phyloP scores from a whole-genome alignment of 2,329 filamentous ascomycete species.

The Juglanconis juglandina region DNA sequence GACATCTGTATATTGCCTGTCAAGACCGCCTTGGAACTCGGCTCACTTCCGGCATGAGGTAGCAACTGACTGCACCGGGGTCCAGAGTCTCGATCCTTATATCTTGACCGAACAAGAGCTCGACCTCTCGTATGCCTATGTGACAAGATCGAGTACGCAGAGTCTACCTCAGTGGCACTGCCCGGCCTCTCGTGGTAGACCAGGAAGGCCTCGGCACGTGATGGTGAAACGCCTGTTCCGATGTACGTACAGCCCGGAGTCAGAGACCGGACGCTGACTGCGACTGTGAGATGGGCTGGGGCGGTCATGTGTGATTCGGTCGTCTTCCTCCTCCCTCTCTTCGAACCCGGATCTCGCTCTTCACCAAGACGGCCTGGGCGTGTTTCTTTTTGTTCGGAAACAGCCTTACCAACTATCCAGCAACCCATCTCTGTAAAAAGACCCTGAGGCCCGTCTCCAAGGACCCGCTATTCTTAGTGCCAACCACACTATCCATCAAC shows the following conservation, averaged over 20 bases:
- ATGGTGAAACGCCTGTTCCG: conserved; percentile 13
- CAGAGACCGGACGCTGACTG: neutral
- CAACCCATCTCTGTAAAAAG: neutral
- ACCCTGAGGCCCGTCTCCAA: conserved; percentile 2
- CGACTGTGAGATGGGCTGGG: neutral
- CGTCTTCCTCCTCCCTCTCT: neutral
- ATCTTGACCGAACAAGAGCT: no score
- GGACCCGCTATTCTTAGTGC: conserved; percentile 12
- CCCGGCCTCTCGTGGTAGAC: neutral
- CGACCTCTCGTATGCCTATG: no score
- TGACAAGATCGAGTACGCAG: no score
- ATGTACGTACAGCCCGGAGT: neutral
- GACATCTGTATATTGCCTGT: no score
- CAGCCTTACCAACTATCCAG: neutral
- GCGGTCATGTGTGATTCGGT: neutral
- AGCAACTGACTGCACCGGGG: no score
- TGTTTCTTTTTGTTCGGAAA: neutral
- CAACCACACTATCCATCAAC: conserved; percentile 12
- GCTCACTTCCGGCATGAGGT: no score
- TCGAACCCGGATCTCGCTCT: neutral
- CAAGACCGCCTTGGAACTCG: no score
- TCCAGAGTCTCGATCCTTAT: no score
- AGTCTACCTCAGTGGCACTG: neutral
- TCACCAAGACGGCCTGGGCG: neutral
- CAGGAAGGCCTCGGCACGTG: neutral